Base-by-base conservation (phyloP, 2,329 filamentous ascomycete genomes). In the Paecilomyces sp. region DNA sequence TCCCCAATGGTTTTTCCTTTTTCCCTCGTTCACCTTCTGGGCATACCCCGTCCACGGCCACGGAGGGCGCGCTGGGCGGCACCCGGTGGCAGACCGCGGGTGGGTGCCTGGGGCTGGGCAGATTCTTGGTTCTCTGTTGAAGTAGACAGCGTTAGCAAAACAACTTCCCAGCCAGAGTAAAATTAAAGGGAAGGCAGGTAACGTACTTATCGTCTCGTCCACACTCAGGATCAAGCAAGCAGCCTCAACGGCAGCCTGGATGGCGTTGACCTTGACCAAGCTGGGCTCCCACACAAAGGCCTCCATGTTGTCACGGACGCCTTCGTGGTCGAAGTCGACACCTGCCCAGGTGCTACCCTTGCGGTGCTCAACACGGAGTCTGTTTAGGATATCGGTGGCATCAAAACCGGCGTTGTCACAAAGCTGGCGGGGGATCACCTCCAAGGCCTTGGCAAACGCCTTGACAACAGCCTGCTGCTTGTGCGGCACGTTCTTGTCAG, bases 331-430 rank as follows among this genome's bases (percentile, higher is more conserved):
- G 73, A 99, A 97, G 79, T 99, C 94, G 30, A 99, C 93, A 73
- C 94, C 94, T 3, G 92, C 92, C 94, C 94, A 99, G 57, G 86
- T 87, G 72, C 90, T 90, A 66, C 92, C 92, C 80, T 93, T 94
- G 74, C 91, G 87, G 81, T 99, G 94, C 83, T 97, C 93, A 61
- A 97, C 94, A 59, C 94, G 90, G 66, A 99, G 83, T 71, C 91
- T 88, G 83, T 97, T 99, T 64, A 99, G 86, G 66, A 99, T 97
- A 72, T 99, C 94, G 57, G 94, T 99, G 28, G 94, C 92, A 73
- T 99, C 94, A 74, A 99, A 97, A 64, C 94, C 94, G 59, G 94
- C 94, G 72, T 99, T 99, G 81, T 99, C 94, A 81, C 94, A 99
- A 62, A 99, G 83, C 79, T 97, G 94, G 70, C 94, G 88, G 24